Base-by-base conservation (phyloP, 2,329 filamentous ascomycete species). In the Hypoxylon sp. region DNA sequence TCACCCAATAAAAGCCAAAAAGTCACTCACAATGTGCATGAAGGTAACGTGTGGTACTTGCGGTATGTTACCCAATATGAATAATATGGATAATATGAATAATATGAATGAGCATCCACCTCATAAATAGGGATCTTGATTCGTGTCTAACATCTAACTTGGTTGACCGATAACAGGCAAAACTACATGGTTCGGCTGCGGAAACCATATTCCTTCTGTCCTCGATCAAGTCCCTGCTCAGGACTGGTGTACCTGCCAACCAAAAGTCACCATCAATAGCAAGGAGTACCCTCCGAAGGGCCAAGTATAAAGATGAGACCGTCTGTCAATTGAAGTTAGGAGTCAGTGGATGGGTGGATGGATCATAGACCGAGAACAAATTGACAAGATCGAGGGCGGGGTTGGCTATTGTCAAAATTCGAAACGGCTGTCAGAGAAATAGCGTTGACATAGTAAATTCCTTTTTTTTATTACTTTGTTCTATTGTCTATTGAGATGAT, bases 211-310 rank as follows among this genome's bases (percentile, higher is more conserved):
- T 72, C 81, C 87, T 11, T 78, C 78, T 14, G 90, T 93, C 73
- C 87, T 93, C 82, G 87, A 90, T 77, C 74, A 78, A 26, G 78
- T 92, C 47, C 84, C 88, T 3, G 80, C 83, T 37, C 79, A 82
- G 5, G 83, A 92, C 44, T 87, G 90, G 80, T 94, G 91, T 82
- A 83, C 81, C 24, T 94, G 91, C 77, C 82, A 85, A 73, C 90
- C 91, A 29, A 87, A 87, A 76, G 82, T 92, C 69, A 85, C 89
- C 75, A 82, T 83, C 44, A 85, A 87, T 61, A 89, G 88, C 50
- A 87, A 86, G 74, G 74, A 85, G 75, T 92, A 92, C 75, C 90
- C 90, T 65, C 90, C 90, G 29, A 90, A 87, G 85, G 89, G 84
- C 9, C 3, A 75, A 71, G 66, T 73, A 63, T 37, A 19, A 47